Evolutionary conservation across 2,329 filamentous ascomycete genomes (phyloP).

Genomic region (Hymenoscyphus fructigenus): DNA sequence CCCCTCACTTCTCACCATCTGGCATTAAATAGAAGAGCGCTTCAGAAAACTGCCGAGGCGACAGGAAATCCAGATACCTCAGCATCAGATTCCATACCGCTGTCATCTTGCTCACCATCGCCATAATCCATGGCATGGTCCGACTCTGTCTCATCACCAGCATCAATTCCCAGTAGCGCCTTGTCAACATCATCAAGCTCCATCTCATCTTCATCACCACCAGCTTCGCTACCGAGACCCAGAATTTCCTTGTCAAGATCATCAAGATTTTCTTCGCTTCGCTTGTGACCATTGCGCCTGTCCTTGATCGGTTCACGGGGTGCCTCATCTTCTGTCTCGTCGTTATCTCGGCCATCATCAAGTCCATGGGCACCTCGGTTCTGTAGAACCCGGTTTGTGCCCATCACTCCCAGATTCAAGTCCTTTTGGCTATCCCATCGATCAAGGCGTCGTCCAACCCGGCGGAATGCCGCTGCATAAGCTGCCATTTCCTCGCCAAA

Average conservation of each 20-base stretch:
- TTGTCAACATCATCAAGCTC: constrained; percentile 47
- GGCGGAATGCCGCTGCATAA: constrained; percentile 65
- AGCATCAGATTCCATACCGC: constrained; percentile 1
- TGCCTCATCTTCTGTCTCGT: constrained; percentile 38
- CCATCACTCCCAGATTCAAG: constrained; percentile 32
- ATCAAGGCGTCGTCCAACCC: constrained; percentile 62
- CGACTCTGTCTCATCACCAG: constrained; percentile 34
- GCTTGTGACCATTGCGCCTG: constrained; percentile 39
- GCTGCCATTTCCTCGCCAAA: constrained; percentile 72
- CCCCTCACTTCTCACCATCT: neutral
- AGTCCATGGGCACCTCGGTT: constrained; percentile 12
- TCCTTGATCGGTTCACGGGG: constrained; percentile 36
- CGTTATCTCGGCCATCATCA: constrained; percentile 26
- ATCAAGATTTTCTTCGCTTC: constrained; percentile 49
- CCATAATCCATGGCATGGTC: constrained; percentile 36
- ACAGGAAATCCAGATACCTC: neutral
- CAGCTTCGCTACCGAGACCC: constrained; percentile 45
- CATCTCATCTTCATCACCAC: constrained; percentile 43
- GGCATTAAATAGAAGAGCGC: neutral
- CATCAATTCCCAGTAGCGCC: constrained; percentile 31
- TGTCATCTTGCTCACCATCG: constrained; percentile 3
- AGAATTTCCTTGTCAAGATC: constrained; percentile 55
- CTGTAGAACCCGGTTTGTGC: constrained; percentile 31
- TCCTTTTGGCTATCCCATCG: constrained; percentile 60
- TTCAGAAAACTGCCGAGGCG: neutral